Conservation (phyloP, 78 protist species). For the Dictyostelium firmibasis region DNA sequence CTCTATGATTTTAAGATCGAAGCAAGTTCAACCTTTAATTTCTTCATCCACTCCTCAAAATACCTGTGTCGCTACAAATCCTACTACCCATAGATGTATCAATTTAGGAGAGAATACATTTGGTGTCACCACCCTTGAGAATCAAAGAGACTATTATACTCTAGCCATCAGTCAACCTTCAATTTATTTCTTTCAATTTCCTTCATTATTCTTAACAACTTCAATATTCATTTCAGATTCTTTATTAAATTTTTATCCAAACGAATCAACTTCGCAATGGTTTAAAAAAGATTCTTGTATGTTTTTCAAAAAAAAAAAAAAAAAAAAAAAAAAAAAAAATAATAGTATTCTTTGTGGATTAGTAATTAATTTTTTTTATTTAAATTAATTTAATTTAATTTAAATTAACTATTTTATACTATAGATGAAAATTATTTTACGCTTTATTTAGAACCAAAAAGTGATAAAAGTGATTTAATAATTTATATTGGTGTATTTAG, state of each 20-base stretch:
- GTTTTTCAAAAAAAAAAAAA: background rate
- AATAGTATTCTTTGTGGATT: too few relatives aligned
- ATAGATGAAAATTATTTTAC: slow-evolving; percentile 5
- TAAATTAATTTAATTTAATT: too few relatives aligned
- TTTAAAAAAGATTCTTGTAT: background rate
- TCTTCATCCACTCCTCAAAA: background rate
- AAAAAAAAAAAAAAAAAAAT: too few relatives aligned
- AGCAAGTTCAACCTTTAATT: background rate
- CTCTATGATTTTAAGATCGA: background rate
- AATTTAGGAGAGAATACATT: slow-evolving; percentile 15
- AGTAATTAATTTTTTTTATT: background rate
- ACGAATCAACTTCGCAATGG: background rate
- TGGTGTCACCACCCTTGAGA: background rate
- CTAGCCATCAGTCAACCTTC: background rate
- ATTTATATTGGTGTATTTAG: background rate
- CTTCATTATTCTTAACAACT: slow-evolving; percentile 12
- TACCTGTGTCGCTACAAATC: background rate
- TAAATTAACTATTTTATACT: too few relatives aligned
- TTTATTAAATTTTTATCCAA: background rate
- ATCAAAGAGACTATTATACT: background rate
- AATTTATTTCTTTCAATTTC: slow-evolving; percentile 7
- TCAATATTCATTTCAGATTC: slow-evolving; percentile 31
- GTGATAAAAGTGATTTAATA: background rate
- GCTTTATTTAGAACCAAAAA: background rate
- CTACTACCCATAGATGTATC: slow-evolving; percentile 11